Evolutionary conservation across 768 basidiomycete species (phyloP).

Genomic region (Termitomyces sp.): DNA sequence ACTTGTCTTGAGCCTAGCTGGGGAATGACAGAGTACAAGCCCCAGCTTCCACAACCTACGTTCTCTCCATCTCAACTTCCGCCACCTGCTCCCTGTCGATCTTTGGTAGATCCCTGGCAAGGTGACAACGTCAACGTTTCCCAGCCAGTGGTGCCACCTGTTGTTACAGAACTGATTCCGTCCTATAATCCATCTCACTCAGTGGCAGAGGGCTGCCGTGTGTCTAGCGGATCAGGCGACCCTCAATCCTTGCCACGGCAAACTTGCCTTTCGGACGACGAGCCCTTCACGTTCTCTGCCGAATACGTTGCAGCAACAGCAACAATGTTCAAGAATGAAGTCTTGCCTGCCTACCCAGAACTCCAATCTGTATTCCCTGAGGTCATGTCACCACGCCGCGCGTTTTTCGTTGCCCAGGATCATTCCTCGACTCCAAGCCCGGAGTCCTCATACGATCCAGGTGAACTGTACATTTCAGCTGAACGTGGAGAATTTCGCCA

Average conservation of each 20-base stretch:
- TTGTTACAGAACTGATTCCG: not conserved
- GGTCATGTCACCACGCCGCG: constrained; percentile 11
- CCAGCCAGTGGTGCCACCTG: not conserved
- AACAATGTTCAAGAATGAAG: constrained; percentile 27
- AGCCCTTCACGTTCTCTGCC: constrained; percentile 30
- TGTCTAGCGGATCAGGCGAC: not conserved
- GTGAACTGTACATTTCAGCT: constrained; percentile 10
- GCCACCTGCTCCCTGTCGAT: not conserved
- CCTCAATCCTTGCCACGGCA: constrained; percentile 12
- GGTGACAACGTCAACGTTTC: not conserved
- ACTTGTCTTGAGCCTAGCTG: constrained; percentile 3
- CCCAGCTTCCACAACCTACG: constrained; percentile 5
- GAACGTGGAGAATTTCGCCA: constrained; percentile 9
- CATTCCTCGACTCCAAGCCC: constrained; percentile 15
- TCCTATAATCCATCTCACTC: not conserved
- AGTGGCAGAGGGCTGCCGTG: not conserved
- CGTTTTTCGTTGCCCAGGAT: constrained; percentile 13
- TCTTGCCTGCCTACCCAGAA: constrained; percentile 29
- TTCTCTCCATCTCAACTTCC: not conserved
- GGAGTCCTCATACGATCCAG: constrained; percentile 13
- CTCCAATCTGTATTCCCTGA: constrained; percentile 15
- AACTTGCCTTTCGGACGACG: constrained; percentile 24
- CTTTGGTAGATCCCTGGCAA: constrained; percentile 1
- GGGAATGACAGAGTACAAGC: constrained; percentile 6
- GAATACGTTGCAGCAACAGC: constrained; percentile 31